Conservation (phyloP, 306 rosid genomes). For the Citrullus mucosospermus region DNA sequence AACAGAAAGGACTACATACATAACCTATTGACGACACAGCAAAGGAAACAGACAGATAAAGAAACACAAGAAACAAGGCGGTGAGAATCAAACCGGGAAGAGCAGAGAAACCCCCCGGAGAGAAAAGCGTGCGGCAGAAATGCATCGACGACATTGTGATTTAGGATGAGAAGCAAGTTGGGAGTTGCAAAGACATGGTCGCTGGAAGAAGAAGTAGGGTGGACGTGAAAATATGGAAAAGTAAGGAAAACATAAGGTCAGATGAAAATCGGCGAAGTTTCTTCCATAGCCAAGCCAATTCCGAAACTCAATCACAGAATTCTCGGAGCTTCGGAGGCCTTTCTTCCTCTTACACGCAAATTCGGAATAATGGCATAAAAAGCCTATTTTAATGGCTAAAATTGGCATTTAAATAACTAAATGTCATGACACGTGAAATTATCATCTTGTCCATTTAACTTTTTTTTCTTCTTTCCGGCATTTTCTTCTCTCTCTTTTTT, state of each 20-base stretch:
- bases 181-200: background rate
- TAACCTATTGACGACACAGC: background rate
- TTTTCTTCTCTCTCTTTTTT: too few species aligned
- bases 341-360: background rate
- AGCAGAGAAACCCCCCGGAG: background rate
- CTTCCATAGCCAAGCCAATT: background rate
- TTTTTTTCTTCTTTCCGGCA: too few species aligned
- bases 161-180: background rate
- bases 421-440: too few species aligned
- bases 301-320: constrained; percentile 2
- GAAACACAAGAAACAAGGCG: background rate
- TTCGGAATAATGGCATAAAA: too few species aligned
- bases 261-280: background rate
- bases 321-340: background rate
- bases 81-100: background rate
- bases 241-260: background rate
- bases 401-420: too few species aligned
- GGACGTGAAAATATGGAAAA: background rate
- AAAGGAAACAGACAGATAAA: background rate
- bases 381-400: too few species aligned
- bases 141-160: background rate
- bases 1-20: background rate
- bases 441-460: too few species aligned
- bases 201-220: background rate
- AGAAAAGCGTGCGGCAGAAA: background rate